Evolutionary conservation across 768 basidiomycete genomes (phyloP).

Genomic region (Boletales sp.): DNA sequence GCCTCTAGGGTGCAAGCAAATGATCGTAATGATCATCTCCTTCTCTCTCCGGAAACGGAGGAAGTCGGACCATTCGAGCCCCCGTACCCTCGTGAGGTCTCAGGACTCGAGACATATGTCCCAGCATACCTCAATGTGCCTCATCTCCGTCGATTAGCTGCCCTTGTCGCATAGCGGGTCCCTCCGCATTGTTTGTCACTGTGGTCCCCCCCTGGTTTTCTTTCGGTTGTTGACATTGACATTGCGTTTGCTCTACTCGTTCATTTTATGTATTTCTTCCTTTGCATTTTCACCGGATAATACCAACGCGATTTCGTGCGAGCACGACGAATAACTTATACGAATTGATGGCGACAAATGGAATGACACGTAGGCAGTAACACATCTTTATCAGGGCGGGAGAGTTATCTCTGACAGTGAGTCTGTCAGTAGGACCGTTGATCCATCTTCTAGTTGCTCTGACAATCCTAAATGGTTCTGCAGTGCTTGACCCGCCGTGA

Average conservation of each 20-base stretch:
- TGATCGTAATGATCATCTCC: conserved; percentile 94
- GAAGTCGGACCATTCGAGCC: conserved; percentile 96
- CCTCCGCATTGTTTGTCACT: conserved; percentile 1
- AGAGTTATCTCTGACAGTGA: neutral
- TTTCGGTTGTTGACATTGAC: neutral
- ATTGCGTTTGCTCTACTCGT: conserved; percentile 6
- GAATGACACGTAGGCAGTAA: neutral
- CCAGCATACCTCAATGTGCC: conserved; percentile 89
- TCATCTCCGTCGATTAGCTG: conserved; percentile 82
- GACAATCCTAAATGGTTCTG: conserved; percentile 48
- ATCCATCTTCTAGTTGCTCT: conserved; percentile 54
- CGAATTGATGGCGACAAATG: neutral
- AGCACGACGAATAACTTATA: conserved; percentile 1
- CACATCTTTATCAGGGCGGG: neutral
- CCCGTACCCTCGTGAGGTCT: conserved; percentile 91
- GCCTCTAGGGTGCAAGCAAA: conserved; percentile 94
- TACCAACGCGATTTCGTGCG: conserved; percentile 7
- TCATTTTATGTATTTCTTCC: conserved; percentile 20
- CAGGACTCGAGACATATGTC: conserved; percentile 94
- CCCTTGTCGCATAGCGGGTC: conserved; percentile 64
- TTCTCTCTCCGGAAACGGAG: conserved; percentile 94
- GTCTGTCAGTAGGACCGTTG: conserved; percentile 20
- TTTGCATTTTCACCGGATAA: conserved; percentile 13
- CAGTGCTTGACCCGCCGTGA: conserved; percentile 32
- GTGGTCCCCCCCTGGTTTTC: neutral